Conservation (phyloP, 129 eudicot genomes). For the Arctium minus region DNA sequence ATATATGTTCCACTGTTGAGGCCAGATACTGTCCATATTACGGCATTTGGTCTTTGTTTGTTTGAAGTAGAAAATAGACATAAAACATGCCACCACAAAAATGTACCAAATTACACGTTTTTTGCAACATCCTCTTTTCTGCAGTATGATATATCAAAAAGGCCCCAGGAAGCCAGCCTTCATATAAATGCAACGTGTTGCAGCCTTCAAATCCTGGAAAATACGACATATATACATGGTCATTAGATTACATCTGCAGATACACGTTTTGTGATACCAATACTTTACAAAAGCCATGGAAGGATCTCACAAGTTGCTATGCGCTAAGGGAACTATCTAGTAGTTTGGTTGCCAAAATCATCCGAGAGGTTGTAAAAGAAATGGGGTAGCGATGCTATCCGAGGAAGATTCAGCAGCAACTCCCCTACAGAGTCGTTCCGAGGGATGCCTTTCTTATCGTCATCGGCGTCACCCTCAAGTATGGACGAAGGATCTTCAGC, state of each 20-base stretch:
- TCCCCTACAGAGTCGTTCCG: slow-evolving; percentile 91
- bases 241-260: slow-evolving; percentile 22
- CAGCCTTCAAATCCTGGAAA: slow-evolving; percentile 12
- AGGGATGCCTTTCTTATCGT: slow-evolving; percentile 47
- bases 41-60: background rate
- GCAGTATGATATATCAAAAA: background rate
- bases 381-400: slow-evolving; percentile 80
- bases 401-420: slow-evolving; percentile 75
- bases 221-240: slow-evolving; percentile 3
- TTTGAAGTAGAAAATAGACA: slow-evolving; percentile 4
- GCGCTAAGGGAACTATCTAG: slow-evolving; percentile 31
- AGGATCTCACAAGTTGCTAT: background rate
- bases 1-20: slow-evolving; percentile 1
- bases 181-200: background rate
- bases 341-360: slow-evolving; percentile 49
- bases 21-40: slow-evolving; percentile 10
- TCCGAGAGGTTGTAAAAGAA: slow-evolving; percentile 59
- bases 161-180: background rate
- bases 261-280: background rate
- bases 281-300: slow-evolving; percentile 15
- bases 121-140: background rate
- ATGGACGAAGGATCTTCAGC: slow-evolving; percentile 16
- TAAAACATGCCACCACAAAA: background rate
- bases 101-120: slow-evolving; percentile 18
- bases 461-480: slow-evolving; percentile 5